Conservation (phyloP, 2,329 filamentous ascomycete species). For the Alternaria viburni region DNA sequence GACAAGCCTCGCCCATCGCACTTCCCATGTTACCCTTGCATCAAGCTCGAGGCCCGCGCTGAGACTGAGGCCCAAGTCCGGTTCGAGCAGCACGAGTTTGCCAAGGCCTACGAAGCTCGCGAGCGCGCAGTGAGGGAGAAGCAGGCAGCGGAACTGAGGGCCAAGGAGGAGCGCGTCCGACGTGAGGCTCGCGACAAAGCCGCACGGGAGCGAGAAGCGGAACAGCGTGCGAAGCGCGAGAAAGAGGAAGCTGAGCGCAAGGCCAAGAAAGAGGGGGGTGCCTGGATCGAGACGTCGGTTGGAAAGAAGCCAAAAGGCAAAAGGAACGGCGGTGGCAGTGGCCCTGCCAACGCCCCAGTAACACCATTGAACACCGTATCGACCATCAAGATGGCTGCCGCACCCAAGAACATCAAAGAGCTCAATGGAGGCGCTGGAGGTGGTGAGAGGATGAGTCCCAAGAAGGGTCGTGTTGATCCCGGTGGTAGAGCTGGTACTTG, state of each 20-base stretch:
- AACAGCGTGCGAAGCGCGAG: constrained; percentile 15
- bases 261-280: constrained; percentile 25
- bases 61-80: constrained; percentile 15
- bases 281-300: constrained; percentile 26
- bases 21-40: constrained; percentile 34
- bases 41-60: constrained; percentile 18
- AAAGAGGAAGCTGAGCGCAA: constrained; percentile 22
- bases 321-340: constrained; percentile 7
- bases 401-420: constrained; percentile 11
- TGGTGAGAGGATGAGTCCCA: constrained; percentile 9
- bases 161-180: constrained; percentile 29
- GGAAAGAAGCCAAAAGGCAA: constrained; percentile 23
- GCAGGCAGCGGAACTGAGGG: constrained; percentile 15
- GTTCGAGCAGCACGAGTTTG: constrained; percentile 4
- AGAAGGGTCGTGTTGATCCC: constrained; percentile 16
- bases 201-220: constrained; percentile 24
- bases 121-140: constrained; percentile 14
- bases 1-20: constrained; percentile 17
- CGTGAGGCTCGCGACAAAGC: constrained; percentile 31
- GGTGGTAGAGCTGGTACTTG: constrained; percentile 32
- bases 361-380: constrained; percentile 4
- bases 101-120: constrained; percentile 16
- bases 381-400: constrained; percentile 9
- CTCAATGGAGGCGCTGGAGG: background rate
- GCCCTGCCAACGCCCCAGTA: background rate